Evolutionary conservation across 768 basidiomycete genomes (phyloP).

Genomic region (Mycena sanguinolenta): DNA sequence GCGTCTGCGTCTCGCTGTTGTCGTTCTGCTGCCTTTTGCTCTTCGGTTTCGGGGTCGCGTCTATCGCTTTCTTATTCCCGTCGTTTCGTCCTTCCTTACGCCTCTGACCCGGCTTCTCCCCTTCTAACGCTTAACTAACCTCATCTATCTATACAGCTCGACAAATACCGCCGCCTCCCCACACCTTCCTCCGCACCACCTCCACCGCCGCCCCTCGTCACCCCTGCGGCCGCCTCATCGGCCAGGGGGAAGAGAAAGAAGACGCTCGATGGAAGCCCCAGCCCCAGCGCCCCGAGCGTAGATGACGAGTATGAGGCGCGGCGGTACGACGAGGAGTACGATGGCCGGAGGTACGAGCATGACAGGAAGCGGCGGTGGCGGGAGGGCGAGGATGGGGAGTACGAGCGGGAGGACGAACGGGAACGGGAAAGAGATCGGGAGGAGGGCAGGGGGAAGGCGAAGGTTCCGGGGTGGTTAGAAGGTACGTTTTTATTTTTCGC

Average conservation of each 20-base stretch:
- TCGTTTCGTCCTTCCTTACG: constrained; percentile 7
- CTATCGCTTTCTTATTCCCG: too few species aligned
- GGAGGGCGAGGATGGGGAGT: too few species aligned
- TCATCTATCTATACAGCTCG: not conserved
- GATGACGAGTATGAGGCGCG: constrained; percentile 35
- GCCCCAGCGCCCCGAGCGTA: too few species aligned
- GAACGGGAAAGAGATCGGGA: constrained; percentile 25
- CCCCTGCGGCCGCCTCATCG: constrained; percentile 10
- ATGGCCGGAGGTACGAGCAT: not conserved
- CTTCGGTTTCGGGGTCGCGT: too few species aligned
- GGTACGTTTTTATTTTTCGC: constrained; percentile 39
- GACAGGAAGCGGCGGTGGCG: not conserved
- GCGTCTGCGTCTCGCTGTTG: too few species aligned
- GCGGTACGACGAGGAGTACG: not conserved
- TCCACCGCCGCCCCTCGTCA: constrained; percentile 29
- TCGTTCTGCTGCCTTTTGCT: too few species aligned
- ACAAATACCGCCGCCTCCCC: constrained; percentile 25
- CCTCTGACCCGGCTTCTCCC: not conserved
- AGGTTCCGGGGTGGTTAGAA: constrained; percentile 56
- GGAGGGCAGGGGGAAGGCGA: constrained; percentile 30
- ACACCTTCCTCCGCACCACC: constrained; percentile 14
- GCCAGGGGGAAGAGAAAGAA: not conserved
- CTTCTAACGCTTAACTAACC: not conserved
- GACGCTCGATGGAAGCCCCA: constrained; percentile 30
- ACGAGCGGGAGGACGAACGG: not conserved